These are phyloP conservation scores for Citrus maxima DNA, from an alignment of 345 rosid species.

Conservation along the genomic window DNA sequence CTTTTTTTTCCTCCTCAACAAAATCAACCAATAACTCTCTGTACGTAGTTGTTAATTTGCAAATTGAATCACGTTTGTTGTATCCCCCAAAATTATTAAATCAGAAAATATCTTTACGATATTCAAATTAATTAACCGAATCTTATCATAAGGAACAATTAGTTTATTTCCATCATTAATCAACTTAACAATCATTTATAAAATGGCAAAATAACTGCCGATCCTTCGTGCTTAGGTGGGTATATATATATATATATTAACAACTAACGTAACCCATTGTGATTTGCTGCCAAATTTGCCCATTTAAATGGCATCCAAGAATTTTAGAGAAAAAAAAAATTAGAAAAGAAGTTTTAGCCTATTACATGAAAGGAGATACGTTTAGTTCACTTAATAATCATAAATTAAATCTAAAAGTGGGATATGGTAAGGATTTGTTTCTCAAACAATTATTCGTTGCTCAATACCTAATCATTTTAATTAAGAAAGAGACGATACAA, in stretches of 20 bases:
- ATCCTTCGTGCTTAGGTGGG: background rate
- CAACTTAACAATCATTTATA: background rate
- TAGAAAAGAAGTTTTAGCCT: slow-evolving; percentile 23
- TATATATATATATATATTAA: background rate
- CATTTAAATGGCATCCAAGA: slow-evolving; percentile 3
- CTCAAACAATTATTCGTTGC: slow-evolving; percentile 1
- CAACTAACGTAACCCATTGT: background rate
- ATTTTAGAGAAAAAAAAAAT: background rate
- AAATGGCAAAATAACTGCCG: background rate
- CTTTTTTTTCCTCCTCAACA: background rate
- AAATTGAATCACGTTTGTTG: background rate
- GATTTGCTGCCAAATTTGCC: slow-evolving; percentile 12
- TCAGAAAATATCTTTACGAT: background rate
- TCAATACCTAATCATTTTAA: background rate
- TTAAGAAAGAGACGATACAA: background rate
- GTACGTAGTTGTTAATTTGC: background rate
- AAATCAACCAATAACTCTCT: background rate
- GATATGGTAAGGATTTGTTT: slow-evolving; percentile 50
- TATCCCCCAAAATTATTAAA: background rate
- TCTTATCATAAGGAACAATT: background rate
- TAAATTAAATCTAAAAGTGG: slow-evolving; percentile 34
- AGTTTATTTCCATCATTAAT: background rate
- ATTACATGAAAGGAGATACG: slow-evolving; percentile 21
- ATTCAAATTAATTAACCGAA: background rate
- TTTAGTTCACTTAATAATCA: slow-evolving; percentile 21